Evolutionary conservation across 495 filamentous ascomycete species (phyloP).

Genomic region (Thermothielavioides terrestris): DNA sequence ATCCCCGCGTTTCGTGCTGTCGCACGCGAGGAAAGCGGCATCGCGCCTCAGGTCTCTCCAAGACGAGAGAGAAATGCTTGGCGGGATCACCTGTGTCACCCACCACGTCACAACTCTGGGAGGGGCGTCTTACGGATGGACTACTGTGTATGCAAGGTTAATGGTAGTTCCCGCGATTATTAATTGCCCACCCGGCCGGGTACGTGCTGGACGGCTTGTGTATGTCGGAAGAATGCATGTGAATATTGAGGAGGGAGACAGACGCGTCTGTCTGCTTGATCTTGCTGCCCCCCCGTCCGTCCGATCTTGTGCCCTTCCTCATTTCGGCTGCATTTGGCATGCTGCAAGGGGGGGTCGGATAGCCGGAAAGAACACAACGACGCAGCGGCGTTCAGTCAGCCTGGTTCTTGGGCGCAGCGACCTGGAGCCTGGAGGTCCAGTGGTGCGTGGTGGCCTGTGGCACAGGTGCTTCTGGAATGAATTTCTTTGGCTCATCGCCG

Average conservation of each 20-base stretch:
- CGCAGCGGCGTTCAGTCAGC: constrained; percentile 2
- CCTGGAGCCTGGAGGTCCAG: not conserved
- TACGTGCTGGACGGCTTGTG: too few relatives aligned
- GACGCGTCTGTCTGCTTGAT: too few relatives aligned
- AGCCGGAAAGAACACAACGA: not conserved
- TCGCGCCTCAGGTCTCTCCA: not conserved
- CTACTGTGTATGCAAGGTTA: too few relatives aligned
- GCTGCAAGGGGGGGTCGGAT: not conserved
- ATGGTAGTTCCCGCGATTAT: too few relatives aligned
- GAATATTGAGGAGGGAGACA: too few relatives aligned
- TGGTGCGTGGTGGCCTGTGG: not conserved
- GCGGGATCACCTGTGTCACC: not conserved
- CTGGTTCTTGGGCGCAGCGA: not conserved
- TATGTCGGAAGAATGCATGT: not conserved
- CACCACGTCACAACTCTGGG: not conserved
- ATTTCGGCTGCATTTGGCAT: not conserved
- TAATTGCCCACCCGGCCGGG: too few relatives aligned
- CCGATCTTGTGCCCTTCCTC: not conserved
- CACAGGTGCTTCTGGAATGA: constrained; percentile 1
- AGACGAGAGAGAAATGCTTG: not conserved
- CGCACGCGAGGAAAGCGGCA: not conserved
- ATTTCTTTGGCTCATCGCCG: not conserved
- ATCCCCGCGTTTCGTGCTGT: not conserved
- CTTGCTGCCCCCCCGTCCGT: too few relatives aligned
- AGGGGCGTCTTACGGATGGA: too few relatives aligned